A percentile compares a stretch with the other conserved stretches of the same genome.
Evolutionary conservation across 192 early-diverging fungal genomes (phyloP).

Genomic region (Entomortierella chlamydospora): DNA sequence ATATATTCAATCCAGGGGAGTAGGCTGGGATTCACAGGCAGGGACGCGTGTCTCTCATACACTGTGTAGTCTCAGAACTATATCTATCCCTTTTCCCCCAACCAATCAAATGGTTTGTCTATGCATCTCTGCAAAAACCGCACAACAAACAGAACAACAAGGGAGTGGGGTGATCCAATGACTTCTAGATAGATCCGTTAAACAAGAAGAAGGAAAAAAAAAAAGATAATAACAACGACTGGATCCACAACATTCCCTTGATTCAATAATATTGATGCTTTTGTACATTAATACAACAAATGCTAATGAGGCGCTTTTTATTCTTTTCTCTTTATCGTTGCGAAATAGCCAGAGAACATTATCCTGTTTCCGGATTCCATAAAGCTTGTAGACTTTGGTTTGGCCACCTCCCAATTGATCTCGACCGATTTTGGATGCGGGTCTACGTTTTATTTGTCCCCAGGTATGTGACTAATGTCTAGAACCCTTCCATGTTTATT

Average conservation of each 20-base stretch:
- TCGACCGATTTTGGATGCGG: conserved; percentile 81
- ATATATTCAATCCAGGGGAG: background rate
- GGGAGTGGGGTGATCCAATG: no score
- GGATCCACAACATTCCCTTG: no score
- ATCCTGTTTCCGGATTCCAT: conserved; percentile 70
- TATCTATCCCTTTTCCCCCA: background rate
- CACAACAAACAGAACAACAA: no score
- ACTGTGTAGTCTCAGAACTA: background rate
- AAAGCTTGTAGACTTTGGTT: conserved; percentile 95
- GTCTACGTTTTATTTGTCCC: conserved; percentile 66
- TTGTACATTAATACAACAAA: no score
- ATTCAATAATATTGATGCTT: no score
- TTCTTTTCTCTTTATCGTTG: background rate
- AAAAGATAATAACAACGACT: no score
- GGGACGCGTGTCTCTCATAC: no score
- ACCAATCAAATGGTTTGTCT: no score
- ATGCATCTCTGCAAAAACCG: no score
- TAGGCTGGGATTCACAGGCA: background rate
- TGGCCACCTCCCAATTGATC: conserved; percentile 77
- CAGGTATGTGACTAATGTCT: conserved; percentile 53
- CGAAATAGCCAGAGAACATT: conserved; percentile 81
- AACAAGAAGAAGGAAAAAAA: no score
- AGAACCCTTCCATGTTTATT: background rate
- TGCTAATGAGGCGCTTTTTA: no score
- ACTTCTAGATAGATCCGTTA: no score